Base-by-base conservation (phyloP, 2,329 filamentous ascomycete species). In the Scedosporium apiospermum region DNA sequence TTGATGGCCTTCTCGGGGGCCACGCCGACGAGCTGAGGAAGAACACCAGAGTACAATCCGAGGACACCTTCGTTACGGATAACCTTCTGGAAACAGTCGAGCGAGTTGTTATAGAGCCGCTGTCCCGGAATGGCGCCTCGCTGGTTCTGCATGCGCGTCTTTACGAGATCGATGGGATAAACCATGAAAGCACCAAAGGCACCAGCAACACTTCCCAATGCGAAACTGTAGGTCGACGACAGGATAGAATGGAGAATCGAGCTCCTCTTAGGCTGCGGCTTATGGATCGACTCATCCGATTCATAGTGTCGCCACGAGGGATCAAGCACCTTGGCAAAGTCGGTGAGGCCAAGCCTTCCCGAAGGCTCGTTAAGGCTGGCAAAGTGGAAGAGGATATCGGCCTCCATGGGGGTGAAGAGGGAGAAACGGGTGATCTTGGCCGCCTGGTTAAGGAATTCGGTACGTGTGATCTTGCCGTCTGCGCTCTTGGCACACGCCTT, bases 1-100 rank as follows among this genome's bases (percentile, higher is more conserved):
- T 99, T 99, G 79, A 99, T 99, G 68, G 95, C 95, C 81, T 99
- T 99, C 75, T 99, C 95, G 1, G 95, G 95, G n/a, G 95, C 95
- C 57, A 99, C 95, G 75, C 95, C 95, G 66, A 99, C 91, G 57
- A 99, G 83, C 80, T 99, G 95, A 10, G 95, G 95, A 61, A 97
- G 75, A 21, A 99, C 91, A 72, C 95, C 95, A 59, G 93, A 96
- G 79, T 99, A 99, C 59, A 99, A 77, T 23, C 95, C 95, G 46
- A 81, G 82, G 74, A 96, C 83, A 63, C 95, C 95, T 77, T 99
- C 95, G 71, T 98, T 97, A 66, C 87, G 86, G 66, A 98, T 80
- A 49, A 99, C 93, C 78, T 98, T 99, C 73, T 84, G 87, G 65
- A 93, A 92, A 74, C 95, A 99, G 76, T 99, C 95, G 66, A 96